These are phyloP conservation scores for Trichosphaerium sp. DNA, from an alignment of 78 protist genomes.

Conservation along the genomic window DNA sequence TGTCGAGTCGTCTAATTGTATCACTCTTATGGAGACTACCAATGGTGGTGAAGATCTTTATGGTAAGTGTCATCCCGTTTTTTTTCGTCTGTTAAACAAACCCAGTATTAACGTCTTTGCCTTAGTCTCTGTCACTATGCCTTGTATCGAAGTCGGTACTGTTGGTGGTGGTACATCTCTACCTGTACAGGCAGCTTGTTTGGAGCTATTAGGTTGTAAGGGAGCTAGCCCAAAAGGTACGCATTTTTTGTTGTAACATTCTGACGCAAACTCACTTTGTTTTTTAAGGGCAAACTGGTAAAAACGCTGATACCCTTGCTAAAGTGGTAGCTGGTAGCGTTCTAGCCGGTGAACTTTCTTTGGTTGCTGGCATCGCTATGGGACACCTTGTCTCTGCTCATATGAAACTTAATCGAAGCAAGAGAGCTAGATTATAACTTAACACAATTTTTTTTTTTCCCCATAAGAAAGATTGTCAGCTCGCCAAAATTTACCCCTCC, in stretches of 20 bases:
- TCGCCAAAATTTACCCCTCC: too few relatives aligned
- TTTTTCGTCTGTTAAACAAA: too few relatives aligned
- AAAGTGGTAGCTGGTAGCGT: slow-evolving; percentile 63
- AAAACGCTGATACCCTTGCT: slow-evolving; percentile 70
- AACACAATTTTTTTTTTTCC: too few relatives aligned
- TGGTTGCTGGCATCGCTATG: slow-evolving; percentile 78
- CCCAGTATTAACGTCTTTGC: too few relatives aligned
- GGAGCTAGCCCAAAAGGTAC: slow-evolving; percentile 39
- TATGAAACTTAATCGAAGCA: slow-evolving; percentile 69
- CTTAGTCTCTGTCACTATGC: slow-evolving; percentile 82
- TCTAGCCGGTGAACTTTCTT: slow-evolving; percentile 88
- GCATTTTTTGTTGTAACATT: too few relatives aligned
- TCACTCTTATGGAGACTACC: slow-evolving; percentile 81
- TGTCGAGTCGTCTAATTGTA: slow-evolving; percentile 83
- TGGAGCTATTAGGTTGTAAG: slow-evolving; percentile 60
- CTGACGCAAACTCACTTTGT: too few relatives aligned
- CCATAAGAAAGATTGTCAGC: too few relatives aligned
- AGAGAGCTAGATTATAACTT: too few relatives aligned
- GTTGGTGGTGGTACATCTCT: slow-evolving; percentile 95
- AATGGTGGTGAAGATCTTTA: slow-evolving; percentile 21
- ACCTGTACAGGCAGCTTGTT: slow-evolving; percentile 64
- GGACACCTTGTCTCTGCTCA: slow-evolving; percentile 65
- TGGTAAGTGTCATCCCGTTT: too few relatives aligned
- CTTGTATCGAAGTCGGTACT: slow-evolving; percentile 91
- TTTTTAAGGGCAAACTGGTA: slow-evolving; percentile 24